Evolutionary conservation across 1,284 basidiomycete genomes (phyloP).

Genomic region (Xanthoconium separans): DNA sequence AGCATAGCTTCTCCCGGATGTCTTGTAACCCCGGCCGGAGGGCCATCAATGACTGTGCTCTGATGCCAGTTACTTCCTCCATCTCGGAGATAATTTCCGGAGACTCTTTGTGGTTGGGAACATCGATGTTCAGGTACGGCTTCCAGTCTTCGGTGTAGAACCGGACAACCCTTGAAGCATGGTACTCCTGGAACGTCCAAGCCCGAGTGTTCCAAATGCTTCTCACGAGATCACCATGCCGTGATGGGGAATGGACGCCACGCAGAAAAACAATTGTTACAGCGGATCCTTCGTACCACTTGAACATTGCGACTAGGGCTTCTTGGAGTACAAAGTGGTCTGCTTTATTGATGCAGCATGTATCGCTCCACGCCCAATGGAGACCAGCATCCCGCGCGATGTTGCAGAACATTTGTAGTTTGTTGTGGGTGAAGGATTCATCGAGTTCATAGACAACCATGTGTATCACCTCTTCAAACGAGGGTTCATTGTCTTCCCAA

Average conservation of each 20-base stretch:
- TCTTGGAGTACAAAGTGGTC: conserved; percentile 11
- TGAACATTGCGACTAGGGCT: conserved; percentile 11
- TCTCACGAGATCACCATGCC: background rate
- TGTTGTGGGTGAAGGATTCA: background rate
- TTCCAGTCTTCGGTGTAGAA: conserved; percentile 6
- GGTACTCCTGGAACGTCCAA: conserved; percentile 16
- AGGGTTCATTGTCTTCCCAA: conserved; percentile 1
- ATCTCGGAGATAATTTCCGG: background rate
- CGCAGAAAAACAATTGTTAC: conserved; percentile 6
- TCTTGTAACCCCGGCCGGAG: background rate
- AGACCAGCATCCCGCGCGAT: background rate
- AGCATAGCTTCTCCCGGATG: background rate
- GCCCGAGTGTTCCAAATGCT: conserved; percentile 8
- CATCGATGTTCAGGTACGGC: background rate
- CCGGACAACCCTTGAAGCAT: conserved; percentile 4
- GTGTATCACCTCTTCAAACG: background rate
- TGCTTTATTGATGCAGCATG: conserved; percentile 6
- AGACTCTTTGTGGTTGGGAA: conserved; percentile 1
- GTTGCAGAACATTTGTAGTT: conserved; percentile 9
- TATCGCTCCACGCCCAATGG: conserved; percentile 10
- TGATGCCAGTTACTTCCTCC: background rate
- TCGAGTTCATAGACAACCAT: background rate
- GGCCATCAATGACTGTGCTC: background rate
- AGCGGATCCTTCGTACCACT: conserved; percentile 6
- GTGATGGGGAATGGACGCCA: background rate